phyloP scores from a whole-genome alignment of 345 rosid genomes.

The Erodium maritimum region DNA sequence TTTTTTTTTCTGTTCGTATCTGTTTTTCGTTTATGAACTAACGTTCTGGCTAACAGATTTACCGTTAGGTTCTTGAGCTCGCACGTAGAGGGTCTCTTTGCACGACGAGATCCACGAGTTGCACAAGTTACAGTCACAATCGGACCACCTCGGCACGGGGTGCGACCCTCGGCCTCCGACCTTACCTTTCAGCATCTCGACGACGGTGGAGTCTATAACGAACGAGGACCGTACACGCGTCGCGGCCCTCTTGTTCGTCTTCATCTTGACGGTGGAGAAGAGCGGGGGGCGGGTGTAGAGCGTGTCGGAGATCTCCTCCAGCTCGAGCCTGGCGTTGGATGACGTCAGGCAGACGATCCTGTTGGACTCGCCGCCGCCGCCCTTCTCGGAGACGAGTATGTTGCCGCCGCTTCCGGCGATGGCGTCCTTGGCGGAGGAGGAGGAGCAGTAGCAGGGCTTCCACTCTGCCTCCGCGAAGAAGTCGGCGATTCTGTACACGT shows the following conservation, averaged over 20 bases:
- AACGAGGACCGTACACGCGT: slow-evolving; percentile 22
- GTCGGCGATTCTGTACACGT: slow-evolving; percentile 59
- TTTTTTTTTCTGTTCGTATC: too few relatives aligned
- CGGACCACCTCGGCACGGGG: slow-evolving; percentile 42
- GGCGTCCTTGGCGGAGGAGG: slow-evolving; percentile 53
- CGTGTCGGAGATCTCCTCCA: slow-evolving; percentile 88
- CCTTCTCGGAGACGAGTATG: slow-evolving; percentile 68
- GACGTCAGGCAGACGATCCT: slow-evolving; percentile 59
- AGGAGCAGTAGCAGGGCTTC: slow-evolving; percentile 78
- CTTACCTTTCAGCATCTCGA: slow-evolving; percentile 62
- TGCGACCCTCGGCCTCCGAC: slow-evolving; percentile 32
- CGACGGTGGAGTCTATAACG: slow-evolving; percentile 48
- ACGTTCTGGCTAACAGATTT: too few relatives aligned
- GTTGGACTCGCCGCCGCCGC: slow-evolving; percentile 58
- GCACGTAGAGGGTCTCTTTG: slow-evolving; percentile 55
- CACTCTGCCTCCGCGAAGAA: slow-evolving; percentile 74
- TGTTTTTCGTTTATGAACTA: too few relatives aligned
- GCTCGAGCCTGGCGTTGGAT: slow-evolving; percentile 36
- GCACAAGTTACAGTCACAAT: slow-evolving; percentile 36
- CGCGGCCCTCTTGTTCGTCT: slow-evolving; percentile 19
- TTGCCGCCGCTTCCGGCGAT: slow-evolving; percentile 47
- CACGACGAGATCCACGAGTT: slow-evolving; percentile 25
- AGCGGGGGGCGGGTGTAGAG: slow-evolving; percentile 65
- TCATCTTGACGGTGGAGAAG: slow-evolving; percentile 28
- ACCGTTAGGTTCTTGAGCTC: slow-evolving; percentile 53